phyloP scores from a whole-genome alignment of 257 asterid genomes.

The Solanum chaucha region DNA sequence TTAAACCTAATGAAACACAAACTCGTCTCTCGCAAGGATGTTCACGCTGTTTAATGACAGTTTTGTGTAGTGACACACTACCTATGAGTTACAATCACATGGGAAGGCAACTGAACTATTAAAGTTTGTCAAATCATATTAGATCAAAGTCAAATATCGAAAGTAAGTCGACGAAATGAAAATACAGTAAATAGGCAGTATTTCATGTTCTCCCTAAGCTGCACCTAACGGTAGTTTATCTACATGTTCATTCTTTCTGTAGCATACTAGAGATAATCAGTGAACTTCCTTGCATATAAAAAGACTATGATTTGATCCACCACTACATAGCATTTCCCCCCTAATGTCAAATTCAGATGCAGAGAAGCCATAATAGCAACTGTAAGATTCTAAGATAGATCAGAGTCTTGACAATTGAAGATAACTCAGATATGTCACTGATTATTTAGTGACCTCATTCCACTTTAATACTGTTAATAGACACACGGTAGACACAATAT shows the following conservation, averaged over 20 bases:
- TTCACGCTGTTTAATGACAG: not conserved
- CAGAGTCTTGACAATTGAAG: not conserved
- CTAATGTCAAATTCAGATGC: not conserved
- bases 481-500: not conserved
- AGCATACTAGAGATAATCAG: not conserved
- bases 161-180: not conserved
- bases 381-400: not conserved
- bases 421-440: not conserved
- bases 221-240: not conserved
- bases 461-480: not conserved
- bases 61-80: not conserved
- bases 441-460: not conserved
- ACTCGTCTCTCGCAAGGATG: not conserved
- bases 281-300: not conserved
- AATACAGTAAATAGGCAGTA: not conserved
- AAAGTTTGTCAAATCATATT: not conserved
- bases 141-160: not conserved
- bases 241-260: not conserved
- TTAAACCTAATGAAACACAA: not conserved
- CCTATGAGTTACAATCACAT: not conserved
- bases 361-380: not conserved
- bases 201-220: not conserved
- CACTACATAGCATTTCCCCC: not conserved
- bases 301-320: not conserved
- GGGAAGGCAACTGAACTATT: not conserved